Evolutionary conservation across 352 stramenopile genomes (phyloP).

Genomic region (Aphanomyces astaci): DNA sequence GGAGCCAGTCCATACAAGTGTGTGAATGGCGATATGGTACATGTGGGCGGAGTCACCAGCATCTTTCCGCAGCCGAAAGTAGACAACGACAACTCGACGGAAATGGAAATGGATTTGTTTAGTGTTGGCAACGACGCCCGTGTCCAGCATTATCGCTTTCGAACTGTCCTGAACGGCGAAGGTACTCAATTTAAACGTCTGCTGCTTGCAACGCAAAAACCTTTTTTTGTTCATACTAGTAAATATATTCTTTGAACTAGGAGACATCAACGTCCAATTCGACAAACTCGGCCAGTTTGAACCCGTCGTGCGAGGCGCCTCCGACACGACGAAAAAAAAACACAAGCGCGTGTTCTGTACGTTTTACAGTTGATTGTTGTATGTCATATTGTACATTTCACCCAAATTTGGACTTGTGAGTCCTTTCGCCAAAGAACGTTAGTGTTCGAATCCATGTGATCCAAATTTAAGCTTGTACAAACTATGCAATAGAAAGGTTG

Average conservation of each 20-base stretch:
- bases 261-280: constrained; percentile 7
- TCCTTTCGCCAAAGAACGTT: no score
- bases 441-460: no score
- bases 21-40: background rate
- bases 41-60: background rate
- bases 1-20: constrained; percentile 6
- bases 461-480: no score
- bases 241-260: no score
- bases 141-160: constrained; percentile 15
- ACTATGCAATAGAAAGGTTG: no score
- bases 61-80: constrained; percentile 16
- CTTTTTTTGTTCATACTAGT: no score
- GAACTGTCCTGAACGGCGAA: background rate
- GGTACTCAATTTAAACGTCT: no score
- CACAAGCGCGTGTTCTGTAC: background rate
- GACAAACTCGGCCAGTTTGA: constrained; percentile 14
- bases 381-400: no score
- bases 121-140: background rate
- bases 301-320: background rate
- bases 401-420: background rate
- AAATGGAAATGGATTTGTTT: constrained; percentile 17
- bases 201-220: no score
- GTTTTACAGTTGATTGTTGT: background rate
- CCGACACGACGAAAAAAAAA: background rate
- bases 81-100: background rate